Base-by-base conservation (phyloP, 768 basidiomycete genomes). In the Panus rudis region DNA sequence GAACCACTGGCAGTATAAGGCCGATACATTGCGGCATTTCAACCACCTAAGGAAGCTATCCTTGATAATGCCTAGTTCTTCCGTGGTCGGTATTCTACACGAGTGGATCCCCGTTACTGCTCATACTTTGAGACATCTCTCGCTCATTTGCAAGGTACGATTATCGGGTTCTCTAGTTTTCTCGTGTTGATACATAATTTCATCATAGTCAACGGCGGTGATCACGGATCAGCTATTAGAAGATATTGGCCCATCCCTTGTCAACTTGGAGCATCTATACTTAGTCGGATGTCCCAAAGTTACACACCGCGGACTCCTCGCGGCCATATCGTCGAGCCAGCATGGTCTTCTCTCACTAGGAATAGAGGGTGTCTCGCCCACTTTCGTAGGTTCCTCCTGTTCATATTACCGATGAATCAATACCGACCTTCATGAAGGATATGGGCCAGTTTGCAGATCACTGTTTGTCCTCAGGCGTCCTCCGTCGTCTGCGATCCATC, bases 231-330 rank as follows among this genome's bases (percentile, higher is more conserved):
- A 49, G 4, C 53, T 78, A 3, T 58, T 90, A 23, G 66, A 64
- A 37, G 52, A 63, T 3, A 51, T 88, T 4, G 72, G 81, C 0
- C 66, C 73, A 0, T 53, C 64, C 37, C 65, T 86, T 23, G 49
- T 54, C 7, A 62, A 70, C 6, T 62, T 90, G 13, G 73, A 80
- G 33, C 68, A 76, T 30, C 52, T 90, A 3, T 67, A 73, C 41
- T 60, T 91, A 11, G 70, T 75, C 1, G 87, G 86, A 16, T 90
- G 86, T 55, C 68, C 72, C 2, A 83, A 72, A 52, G 76, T 88
- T 20, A 84, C 81, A 1, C 72, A 87, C 39, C 48, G 48, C 7
- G 82, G 85, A 1, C 60, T 87, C 2, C 70, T 63, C 56, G 64
- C 72, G 3, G 47, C 86, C 12, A 52, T 84, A 1, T 65, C 67